phyloP scores from a whole-genome alignment of 2,329 filamentous ascomycete species.

The Fusarium nodosum region DNA sequence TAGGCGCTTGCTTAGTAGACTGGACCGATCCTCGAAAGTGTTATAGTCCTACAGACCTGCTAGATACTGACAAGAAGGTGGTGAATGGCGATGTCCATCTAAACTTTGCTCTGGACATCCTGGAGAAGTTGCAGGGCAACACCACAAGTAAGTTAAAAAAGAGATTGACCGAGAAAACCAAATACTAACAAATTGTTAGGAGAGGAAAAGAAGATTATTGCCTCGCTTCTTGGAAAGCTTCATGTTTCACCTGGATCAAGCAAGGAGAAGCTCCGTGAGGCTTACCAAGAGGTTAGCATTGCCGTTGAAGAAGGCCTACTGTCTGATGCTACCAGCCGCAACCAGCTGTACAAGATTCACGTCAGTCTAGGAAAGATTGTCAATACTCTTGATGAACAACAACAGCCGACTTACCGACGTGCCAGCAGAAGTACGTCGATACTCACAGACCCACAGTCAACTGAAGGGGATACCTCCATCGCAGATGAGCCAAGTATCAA shows the following conservation, averaged over 20 bases:
- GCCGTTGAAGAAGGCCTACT: conserved; percentile 74
- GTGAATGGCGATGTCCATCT: conserved; percentile 85
- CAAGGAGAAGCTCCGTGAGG: conserved; percentile 68
- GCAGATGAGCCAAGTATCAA: conserved; percentile 62
- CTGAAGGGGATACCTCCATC: conserved; percentile 59
- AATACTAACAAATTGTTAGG: conserved; percentile 63
- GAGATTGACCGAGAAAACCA: neutral
- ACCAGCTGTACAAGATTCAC: conserved; percentile 77
- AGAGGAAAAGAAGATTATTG: conserved; percentile 87
- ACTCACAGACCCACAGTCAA: conserved; percentile 47
- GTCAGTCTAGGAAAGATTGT: conserved; percentile 76
- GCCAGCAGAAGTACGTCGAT: conserved; percentile 63
- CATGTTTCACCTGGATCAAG: conserved; percentile 78
- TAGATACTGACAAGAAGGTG: conserved; percentile 71
- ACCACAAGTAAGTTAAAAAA: conserved; percentile 71
- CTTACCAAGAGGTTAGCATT: conserved; percentile 70
- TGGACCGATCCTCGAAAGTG: conserved; percentile 95
- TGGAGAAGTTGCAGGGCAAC: conserved; percentile 78
- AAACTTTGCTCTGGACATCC: conserved; percentile 79
- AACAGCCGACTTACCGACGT: conserved; percentile 55
- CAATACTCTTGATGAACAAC: conserved; percentile 67
- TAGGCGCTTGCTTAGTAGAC: conserved; percentile 87
- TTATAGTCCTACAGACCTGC: conserved; percentile 64
- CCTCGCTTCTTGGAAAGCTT: conserved; percentile 84
- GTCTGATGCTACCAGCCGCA: conserved; percentile 72